These are phyloP conservation scores for Artemisia tridentata DNA, from an alignment of 129 eudicot species.

Conservation along the genomic window DNA sequence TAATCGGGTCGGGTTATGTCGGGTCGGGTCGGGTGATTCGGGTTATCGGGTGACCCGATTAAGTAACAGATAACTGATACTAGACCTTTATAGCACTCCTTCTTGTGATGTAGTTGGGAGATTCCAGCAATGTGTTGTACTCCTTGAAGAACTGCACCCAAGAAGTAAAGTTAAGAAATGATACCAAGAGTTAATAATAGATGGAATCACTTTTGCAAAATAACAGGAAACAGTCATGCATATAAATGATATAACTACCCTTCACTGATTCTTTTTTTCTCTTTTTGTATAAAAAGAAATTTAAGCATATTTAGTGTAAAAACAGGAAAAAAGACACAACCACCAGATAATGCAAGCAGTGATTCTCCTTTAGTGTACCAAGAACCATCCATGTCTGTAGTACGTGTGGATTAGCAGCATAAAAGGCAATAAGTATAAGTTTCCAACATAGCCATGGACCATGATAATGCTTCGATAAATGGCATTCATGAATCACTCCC, in stretches of 20 bases:
- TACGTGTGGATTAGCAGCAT: slow-evolving; percentile 13
- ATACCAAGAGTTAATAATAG: slow-evolving; percentile 3
- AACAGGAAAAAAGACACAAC: neutral
- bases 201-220: neutral
- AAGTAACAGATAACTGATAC: neutral
- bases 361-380: slow-evolving; percentile 29
- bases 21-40: no score
- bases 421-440: slow-evolving; percentile 3
- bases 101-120: slow-evolving; percentile 67
- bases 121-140: slow-evolving; percentile 57
- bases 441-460: slow-evolving; percentile 21
- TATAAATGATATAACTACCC: no score
- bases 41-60: no score
- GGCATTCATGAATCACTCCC: slow-evolving; percentile 28
- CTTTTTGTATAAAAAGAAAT: no score
- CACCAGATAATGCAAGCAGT: neutral
- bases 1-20: no score
- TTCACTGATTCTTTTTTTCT: no score
- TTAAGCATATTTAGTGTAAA: neutral
- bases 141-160: slow-evolving; percentile 57
- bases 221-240: no score
- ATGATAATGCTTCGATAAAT: slow-evolving; percentile 19
- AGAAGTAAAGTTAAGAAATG: neutral
- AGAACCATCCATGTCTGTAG: slow-evolving; percentile 28
- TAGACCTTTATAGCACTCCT: slow-evolving; percentile 77